Conservation (phyloP, 1,139 yeast species). For the Ogataea hybrid region DNA sequence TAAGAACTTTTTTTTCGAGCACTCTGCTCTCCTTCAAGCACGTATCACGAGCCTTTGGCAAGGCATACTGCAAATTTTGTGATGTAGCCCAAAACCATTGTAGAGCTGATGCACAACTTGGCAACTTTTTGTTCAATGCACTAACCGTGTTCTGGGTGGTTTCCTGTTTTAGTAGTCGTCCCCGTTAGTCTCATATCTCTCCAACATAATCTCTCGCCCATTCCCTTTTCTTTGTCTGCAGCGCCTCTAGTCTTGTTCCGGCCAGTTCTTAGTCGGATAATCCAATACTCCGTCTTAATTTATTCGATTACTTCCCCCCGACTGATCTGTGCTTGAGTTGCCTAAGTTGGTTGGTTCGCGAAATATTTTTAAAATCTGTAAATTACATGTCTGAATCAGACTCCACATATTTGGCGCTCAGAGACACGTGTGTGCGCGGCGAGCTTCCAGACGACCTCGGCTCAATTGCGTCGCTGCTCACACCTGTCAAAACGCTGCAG, state of each 20-base stretch:
- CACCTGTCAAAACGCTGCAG: background rate
- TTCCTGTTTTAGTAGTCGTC: background rate
- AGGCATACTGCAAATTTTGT: background rate
- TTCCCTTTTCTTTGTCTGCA: too few relatives aligned
- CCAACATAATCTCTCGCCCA: too few relatives aligned
- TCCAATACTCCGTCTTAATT: too few relatives aligned
- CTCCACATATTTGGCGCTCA: conserved; percentile 1
- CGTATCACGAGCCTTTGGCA: background rate
- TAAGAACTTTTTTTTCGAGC: background rate
- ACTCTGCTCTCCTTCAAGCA: background rate
- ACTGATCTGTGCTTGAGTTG: too few relatives aligned
- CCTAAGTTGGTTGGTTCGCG: background rate
- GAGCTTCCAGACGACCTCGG: background rate
- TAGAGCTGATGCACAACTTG: background rate
- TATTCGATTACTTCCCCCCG: too few relatives aligned
- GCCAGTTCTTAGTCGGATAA: too few relatives aligned
- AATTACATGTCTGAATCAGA: background rate
- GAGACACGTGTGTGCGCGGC: background rate
- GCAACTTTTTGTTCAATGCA: background rate
- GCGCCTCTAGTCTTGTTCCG: too few relatives aligned
- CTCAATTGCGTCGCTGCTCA: background rate
- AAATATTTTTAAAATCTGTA: background rate
- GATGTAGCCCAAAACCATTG: background rate
- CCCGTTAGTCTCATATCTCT: background rate
- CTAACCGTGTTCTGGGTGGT: background rate